Conservation (phyloP, 2,329 filamentous ascomycete species). For the Aspergillus pseudoviridinutans region DNA sequence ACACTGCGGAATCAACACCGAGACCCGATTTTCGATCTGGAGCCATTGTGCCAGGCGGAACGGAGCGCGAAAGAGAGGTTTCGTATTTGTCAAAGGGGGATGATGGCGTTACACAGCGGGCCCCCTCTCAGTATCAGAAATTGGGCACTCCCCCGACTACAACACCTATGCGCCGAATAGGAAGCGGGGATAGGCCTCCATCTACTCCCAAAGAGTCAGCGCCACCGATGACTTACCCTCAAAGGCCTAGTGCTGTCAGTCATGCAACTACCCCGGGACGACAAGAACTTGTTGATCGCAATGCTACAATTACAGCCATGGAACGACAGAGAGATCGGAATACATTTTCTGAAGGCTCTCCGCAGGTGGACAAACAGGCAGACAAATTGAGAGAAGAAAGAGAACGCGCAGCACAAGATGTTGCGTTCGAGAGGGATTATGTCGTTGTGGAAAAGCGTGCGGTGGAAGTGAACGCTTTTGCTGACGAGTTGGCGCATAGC, state of each 20-base stretch:
- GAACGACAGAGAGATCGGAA: constrained; percentile 61
- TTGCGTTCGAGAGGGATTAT: constrained; percentile 89
- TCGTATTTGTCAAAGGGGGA: constrained; percentile 19
- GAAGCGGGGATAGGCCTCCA: constrained; percentile 31
- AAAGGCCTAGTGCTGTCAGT: constrained; percentile 32
- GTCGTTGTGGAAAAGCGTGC: constrained; percentile 92
- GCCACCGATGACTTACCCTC: constrained; percentile 23
- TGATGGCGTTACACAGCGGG: constrained; percentile 33
- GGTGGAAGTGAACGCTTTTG: constrained; percentile 95
- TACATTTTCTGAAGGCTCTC: constrained; percentile 41
- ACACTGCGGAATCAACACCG: constrained; percentile 7
- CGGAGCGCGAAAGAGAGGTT: constrained; percentile 20
- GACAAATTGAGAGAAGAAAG: constrained; percentile 40
- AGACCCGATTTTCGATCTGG: constrained; percentile 17
- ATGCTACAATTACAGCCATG: constrained; percentile 40
- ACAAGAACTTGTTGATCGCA: constrained; percentile 35
- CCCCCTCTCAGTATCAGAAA: constrained; percentile 28
- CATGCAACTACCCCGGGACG: constrained; percentile 39
- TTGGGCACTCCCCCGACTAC: constrained; percentile 27
- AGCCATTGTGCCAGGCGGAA: constrained; percentile 10
- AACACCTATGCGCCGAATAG: constrained; percentile 28
- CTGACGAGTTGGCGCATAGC: constrained; percentile 87
- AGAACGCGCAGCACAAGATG: constrained; percentile 74
- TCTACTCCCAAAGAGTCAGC: constrained; percentile 24
- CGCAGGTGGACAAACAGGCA: constrained; percentile 39